phyloP scores from a whole-genome alignment of 768 basidiomycete species.

The Sarcodon aspratus region DNA sequence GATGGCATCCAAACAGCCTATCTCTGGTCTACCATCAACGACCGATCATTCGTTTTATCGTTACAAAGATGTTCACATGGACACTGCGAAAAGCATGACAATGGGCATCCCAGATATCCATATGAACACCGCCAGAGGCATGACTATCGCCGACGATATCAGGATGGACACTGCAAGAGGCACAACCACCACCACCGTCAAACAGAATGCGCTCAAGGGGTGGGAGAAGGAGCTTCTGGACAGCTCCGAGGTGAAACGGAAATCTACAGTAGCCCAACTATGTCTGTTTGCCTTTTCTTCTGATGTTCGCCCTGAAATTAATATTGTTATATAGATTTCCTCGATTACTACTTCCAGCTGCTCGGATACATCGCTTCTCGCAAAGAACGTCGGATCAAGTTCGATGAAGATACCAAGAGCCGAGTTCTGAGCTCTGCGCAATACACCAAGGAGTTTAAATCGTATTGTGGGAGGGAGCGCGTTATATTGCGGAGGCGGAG shows the following conservation, averaged over 20 bases:
- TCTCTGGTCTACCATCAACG: slow-evolving; percentile 1
- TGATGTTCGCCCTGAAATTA: background rate
- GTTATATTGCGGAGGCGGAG: slow-evolving; percentile 87
- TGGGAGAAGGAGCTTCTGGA: slow-evolving; percentile 86
- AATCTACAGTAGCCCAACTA: slow-evolving; percentile 94
- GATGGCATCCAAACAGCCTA: background rate
- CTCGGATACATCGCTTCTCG: slow-evolving; percentile 83
- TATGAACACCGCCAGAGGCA: slow-evolving; percentile 55
- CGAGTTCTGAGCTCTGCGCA: slow-evolving; percentile 47
- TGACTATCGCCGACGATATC: slow-evolving; percentile 41
- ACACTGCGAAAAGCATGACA: slow-evolving; percentile 57
- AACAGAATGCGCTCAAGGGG: slow-evolving; percentile 41
- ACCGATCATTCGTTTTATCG: slow-evolving; percentile 29
- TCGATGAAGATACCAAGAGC: slow-evolving; percentile 70
- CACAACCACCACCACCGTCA: slow-evolving; percentile 36
- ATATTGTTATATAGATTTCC: slow-evolving; percentile 51
- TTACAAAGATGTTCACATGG: slow-evolving; percentile 63
- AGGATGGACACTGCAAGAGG: slow-evolving; percentile 54
- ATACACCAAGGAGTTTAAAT: slow-evolving; percentile 74
- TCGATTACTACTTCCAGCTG: slow-evolving; percentile 96
- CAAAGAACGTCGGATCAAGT: slow-evolving; percentile 72
- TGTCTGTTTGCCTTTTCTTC: slow-evolving; percentile 40
- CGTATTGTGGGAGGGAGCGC: slow-evolving; percentile 89
- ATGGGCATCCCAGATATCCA: slow-evolving; percentile 36
- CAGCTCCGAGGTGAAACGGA: slow-evolving; percentile 82